Evolutionary conservation across 1,139 yeast species (phyloP).

Genomic region (Blastobotrys capitulatus): DNA sequence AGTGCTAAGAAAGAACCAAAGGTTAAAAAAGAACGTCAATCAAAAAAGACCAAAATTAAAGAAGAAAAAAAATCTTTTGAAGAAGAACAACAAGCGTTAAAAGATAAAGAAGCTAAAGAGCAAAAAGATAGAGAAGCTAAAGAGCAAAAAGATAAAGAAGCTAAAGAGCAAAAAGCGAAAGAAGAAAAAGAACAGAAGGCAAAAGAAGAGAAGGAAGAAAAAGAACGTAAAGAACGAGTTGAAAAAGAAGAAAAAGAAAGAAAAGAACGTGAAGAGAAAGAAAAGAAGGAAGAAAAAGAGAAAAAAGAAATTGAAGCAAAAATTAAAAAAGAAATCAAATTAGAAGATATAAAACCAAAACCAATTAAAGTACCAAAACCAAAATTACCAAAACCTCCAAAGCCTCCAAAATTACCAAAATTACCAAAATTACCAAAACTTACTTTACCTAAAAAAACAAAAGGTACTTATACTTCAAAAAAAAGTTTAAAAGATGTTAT

Average conservation of each 20-base stretch:
- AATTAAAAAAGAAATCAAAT: neutral
- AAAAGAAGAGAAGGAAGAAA: neutral
- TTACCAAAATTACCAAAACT: constrained; percentile 23
- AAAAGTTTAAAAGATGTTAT: constrained; percentile 53
- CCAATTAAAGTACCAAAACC: constrained; percentile 3
- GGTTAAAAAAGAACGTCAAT: neutral
- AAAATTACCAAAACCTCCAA: constrained; percentile 10
- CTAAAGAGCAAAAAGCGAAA: neutral
- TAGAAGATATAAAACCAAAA: neutral
- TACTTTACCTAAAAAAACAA: constrained; percentile 20
- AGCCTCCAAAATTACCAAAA: constrained; percentile 10
- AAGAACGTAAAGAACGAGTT: neutral
- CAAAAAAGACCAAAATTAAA: neutral
- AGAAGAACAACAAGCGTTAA: neutral
- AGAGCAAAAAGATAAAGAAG: neutral
- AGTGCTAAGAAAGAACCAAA: neutral
- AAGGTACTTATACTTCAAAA: constrained; percentile 23
- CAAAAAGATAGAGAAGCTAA: neutral
- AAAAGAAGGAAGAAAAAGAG: too few relatives aligned
- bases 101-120: neutral
- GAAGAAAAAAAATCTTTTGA: neutral
- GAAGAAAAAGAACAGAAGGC: neutral
- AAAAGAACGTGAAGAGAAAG: neutral
- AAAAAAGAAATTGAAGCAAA: neutral
- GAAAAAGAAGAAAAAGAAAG: neutral